Evolutionary conservation across 2,329 filamentous ascomycete species (phyloP).

Genomic region (Magnaporthiopsis incrustans): DNA sequence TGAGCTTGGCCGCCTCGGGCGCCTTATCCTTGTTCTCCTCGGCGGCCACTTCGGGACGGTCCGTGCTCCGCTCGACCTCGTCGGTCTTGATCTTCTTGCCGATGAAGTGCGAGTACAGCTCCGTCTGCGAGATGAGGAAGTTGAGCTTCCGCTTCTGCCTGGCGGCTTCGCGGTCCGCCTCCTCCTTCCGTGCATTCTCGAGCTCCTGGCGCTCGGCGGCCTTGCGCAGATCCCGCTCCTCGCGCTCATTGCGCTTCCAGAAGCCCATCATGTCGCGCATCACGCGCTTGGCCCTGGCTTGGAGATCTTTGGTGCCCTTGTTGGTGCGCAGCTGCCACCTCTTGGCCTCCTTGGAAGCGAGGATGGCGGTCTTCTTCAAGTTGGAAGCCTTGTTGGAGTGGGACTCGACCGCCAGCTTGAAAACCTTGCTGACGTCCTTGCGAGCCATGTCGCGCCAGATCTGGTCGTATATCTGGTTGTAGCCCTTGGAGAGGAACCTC

Average conservation of each 20-base stretch:
- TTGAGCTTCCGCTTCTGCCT: conserved; percentile 98
- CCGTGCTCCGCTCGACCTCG: conserved; percentile 84
- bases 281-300: conserved; percentile 90
- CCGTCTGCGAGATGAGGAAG: conserved; percentile 97
- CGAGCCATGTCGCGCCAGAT: conserved; percentile 93
- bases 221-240: conserved; percentile 90
- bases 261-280: conserved; percentile 99
- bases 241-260: conserved; percentile 98
- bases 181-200: conserved; percentile 91
- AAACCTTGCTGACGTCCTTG: conserved; percentile 90
- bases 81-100: conserved; percentile 98
- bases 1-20: conserved; percentile 30
- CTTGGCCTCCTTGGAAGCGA: conserved; percentile 94
- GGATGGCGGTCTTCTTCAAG: conserved; percentile 90
- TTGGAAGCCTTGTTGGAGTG: conserved; percentile 87
- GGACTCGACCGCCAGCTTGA: conserved; percentile 78
- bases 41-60: conserved; percentile 64
- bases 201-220: conserved; percentile 92
- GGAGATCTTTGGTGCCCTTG: conserved; percentile 96
- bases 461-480: conserved; percentile 94
- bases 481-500: conserved; percentile 79
- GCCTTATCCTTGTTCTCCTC: conserved; percentile 35
- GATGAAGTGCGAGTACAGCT: conserved; percentile 98
- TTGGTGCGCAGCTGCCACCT: conserved; percentile 97
- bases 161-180: conserved; percentile 94